phyloP scores from a whole-genome alignment of 345 rosid genomes.

The Camelina neglecta region DNA sequence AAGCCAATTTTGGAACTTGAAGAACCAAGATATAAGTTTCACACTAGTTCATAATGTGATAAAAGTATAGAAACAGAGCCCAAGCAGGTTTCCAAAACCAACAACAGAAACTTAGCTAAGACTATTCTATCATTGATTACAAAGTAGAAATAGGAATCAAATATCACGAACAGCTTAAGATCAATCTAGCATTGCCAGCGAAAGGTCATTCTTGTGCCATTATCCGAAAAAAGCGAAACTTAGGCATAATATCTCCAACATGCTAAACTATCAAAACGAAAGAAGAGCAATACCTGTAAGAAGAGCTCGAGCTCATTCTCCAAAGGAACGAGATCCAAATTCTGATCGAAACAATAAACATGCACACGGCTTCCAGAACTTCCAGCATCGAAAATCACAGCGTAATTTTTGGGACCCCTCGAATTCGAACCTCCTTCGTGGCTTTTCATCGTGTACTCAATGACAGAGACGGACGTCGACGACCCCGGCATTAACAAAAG shows the following conservation, averaged over 20 bases:
- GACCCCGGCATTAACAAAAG: conserved; percentile 68
- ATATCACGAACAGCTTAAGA: not conserved
- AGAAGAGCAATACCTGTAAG: conserved; percentile 52
- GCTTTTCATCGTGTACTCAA: conserved; percentile 47
- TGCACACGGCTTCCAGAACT: conserved; percentile 99
- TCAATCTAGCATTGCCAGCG: conserved; percentile 7
- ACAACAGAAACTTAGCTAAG: conserved; percentile 8
- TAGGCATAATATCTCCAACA: not conserved
- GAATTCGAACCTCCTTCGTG: conserved; percentile 51
- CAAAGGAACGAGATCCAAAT: conserved; percentile 89
- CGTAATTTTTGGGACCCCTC: conserved; percentile 56
- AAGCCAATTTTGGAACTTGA: not conserved
- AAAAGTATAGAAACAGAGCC: not conserved
- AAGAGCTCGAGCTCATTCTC: conserved; percentile 93
- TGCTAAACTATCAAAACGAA: not conserved
- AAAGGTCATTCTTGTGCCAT: not conserved
- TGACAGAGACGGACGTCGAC: conserved; percentile 49
- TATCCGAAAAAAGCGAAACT: not conserved
- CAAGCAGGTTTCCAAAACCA: not conserved
- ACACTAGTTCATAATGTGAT: not conserved
- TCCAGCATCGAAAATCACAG: conserved; percentile 94
- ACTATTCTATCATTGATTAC: conserved; percentile 4
- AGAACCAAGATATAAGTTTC: not conserved
- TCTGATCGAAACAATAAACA: conserved; percentile 85
- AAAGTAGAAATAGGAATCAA: not conserved